A percentile compares a stretch with the other conserved stretches of the same genome.
phyloP scores from a whole-genome alignment of 257 asterid genomes.

The Paraleonurus japonicus region DNA sequence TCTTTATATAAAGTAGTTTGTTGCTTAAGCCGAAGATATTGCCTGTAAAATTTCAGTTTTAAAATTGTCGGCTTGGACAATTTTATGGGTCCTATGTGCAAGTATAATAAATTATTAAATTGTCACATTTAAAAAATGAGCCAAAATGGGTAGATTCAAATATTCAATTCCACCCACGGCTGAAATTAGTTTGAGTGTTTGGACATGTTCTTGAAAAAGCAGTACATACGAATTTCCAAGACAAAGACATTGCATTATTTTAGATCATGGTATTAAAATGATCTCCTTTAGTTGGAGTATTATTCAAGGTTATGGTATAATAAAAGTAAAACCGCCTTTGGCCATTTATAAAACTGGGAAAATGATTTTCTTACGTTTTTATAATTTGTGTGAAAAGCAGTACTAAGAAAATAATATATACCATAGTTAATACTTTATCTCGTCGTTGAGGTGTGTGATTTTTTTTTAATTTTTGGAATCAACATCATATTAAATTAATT shows the following conservation, averaged over 20 bases:
- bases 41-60: background rate
- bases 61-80: conserved; percentile 8
- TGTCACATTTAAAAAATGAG: background rate
- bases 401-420: too few relatives aligned
- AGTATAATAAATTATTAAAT: background rate
- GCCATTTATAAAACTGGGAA: background rate
- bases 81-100: conserved; percentile 2
- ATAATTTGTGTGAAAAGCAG: too few relatives aligned
- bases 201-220: background rate
- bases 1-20: background rate
- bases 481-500: too few relatives aligned
- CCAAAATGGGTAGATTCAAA: background rate
- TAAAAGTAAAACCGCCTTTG: background rate
- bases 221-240: background rate
- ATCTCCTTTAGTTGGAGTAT: background rate
- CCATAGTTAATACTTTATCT: too few relatives aligned
- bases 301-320: background rate
- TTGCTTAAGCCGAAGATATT: conserved; percentile 4
- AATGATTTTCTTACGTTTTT: too few relatives aligned
- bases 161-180: conserved; percentile 2
- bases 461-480: too few relatives aligned
- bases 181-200: background rate
- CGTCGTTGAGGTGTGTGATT: too few relatives aligned
- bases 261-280: too few relatives aligned
- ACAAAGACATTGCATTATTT: background rate